Conservation (phyloP, 2,329 filamentous ascomycete species). For the Colletotrichum spaethianum region DNA sequence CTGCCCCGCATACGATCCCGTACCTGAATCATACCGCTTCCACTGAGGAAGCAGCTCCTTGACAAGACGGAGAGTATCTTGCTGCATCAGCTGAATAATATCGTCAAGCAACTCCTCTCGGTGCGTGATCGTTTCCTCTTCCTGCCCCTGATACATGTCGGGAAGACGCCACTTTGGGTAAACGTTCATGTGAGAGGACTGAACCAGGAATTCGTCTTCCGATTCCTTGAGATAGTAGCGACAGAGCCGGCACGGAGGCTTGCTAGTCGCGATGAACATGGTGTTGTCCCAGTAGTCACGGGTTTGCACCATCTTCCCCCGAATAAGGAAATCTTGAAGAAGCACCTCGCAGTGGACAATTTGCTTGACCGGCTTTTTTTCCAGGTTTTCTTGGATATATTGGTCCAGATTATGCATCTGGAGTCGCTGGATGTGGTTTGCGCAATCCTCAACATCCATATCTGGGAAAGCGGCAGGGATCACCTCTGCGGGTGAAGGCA, state of each 20-base stretch:
- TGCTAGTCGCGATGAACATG: neutral
- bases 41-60: neutral
- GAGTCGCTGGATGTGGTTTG: neutral
- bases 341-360: neutral
- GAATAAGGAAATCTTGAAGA: neutral
- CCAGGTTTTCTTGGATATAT: neutral
- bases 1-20: neutral
- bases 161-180: neutral
- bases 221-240: neutral
- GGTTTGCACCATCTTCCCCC: accelerated
- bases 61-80: neutral
- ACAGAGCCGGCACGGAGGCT: neutral
- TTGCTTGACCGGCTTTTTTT: neutral
- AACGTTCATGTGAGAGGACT: neutral
- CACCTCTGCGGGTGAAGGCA: neutral
- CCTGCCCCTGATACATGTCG: neutral
- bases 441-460: neutral
- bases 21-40: neutral
- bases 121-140: neutral
- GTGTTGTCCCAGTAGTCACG: neutral
- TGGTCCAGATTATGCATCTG: neutral
- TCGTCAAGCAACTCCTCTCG: neutral
- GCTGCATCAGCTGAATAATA: neutral
- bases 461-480: neutral
- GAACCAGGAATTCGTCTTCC: neutral